These are phyloP conservation scores for Macrophomina phaseolina DNA, from an alignment of 2,329 filamentous ascomycete species.

Conservation along the genomic window DNA sequence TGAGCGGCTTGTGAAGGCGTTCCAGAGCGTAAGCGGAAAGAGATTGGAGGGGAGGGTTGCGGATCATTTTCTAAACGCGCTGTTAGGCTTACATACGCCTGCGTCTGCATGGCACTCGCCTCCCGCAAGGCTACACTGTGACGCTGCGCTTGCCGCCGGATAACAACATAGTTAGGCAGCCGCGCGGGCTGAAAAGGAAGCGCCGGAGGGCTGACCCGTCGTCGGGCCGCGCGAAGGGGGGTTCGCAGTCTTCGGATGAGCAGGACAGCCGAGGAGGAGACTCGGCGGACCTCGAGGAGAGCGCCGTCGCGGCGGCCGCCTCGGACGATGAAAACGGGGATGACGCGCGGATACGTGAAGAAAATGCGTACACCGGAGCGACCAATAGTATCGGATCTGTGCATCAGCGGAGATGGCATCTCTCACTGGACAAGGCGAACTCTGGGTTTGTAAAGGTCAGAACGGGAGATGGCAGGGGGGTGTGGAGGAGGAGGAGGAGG, in stretches of 20 bases:
- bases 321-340: conserved; percentile 39
- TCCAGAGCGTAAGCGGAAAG: conserved; percentile 34
- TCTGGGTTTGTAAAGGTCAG: conserved; percentile 58
- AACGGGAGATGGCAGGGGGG: neutral
- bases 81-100: conserved; percentile 40
- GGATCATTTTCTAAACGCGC: too few relatives aligned
- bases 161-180: conserved; percentile 34
- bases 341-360: conserved; percentile 54
- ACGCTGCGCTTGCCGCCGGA: conserved; percentile 45
- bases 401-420: conserved; percentile 70
- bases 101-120: conserved; percentile 47
- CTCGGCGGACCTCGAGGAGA: neutral
- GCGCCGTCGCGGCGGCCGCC: neutral
- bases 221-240: too few relatives aligned
- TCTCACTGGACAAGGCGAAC: conserved; percentile 64
- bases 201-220: neutral
- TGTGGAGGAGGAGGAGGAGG: neutral
- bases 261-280: neutral
- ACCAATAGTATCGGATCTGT: conserved; percentile 69
- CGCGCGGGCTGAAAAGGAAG: neutral
- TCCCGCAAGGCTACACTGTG: conserved; percentile 49
- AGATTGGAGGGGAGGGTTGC: too few relatives aligned
- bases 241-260: neutral
- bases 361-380: conserved; percentile 71
- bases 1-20: conserved; percentile 46